Base-by-base conservation (phyloP, 257 asterid genomes). In the Solanum medicagineum region DNA sequence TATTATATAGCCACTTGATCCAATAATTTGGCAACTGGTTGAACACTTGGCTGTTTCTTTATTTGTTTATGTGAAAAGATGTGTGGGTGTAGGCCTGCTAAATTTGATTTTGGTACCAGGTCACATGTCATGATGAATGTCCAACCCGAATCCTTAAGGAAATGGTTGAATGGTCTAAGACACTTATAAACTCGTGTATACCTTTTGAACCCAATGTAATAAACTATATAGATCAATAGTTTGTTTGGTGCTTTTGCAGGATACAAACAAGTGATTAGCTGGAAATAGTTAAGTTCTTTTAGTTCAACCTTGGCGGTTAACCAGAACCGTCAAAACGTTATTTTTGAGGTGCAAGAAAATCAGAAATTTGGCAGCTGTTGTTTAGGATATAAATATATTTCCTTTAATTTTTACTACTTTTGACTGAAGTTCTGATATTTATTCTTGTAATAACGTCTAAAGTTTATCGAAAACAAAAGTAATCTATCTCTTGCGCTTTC, bases 141-240 rank as follows among this genome's bases (percentile, higher is more conserved):
- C 54, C 51, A 40, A 40, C 53, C 97, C 95, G 29, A 94, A 95
- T n/a, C 56, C 81, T 44, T 73, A 44, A 44, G 81, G 20, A 15
- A 73, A 73, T 44, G 56, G 20, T 42, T 54, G 80, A 10, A 42
- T 70, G 80, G 17, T 20, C 26, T 13, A 42, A 71, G 32, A 71
- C 10, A 20, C 17, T 20, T 71, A 42, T 12, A 71, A 20, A 71
- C 32, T 10, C 10, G 3, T 71, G 55, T 71, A 40, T 70, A 26
- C 29, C 81, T 56, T 47, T 45, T 73, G 45, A 44, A 73, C 20
- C 81, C 4, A 10, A 45, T 45, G 19, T 29, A 17, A 29, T 15
- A 47, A 10, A 74, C 42, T 47, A 74, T 13, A n/a, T 74, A 75
- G 44, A 8, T 75, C 62, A 75, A 75, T 70, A 9, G 53, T 40